A percentile compares a stretch with the other conserved stretches of the same genome.
Conservation (phyloP, 2,329 filamentous ascomycete genomes). For the Tolypocladium tundrense region DNA sequence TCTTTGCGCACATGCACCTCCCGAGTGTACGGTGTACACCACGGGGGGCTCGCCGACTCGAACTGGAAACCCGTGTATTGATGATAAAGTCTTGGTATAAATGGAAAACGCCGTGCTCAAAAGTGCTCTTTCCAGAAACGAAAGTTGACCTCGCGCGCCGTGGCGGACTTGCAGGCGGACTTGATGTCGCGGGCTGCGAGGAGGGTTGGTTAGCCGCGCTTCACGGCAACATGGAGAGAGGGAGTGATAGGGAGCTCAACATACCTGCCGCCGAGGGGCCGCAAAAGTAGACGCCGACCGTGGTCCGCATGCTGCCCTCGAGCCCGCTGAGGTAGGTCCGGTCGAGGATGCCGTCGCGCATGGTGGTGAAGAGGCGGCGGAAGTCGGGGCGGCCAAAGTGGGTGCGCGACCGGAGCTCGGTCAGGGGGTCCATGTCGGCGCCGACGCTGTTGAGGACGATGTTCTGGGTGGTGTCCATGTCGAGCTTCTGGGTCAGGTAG, state of each 20-base stretch:
- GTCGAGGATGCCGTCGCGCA: constrained; percentile 81
- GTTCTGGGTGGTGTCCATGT: constrained; percentile 87
- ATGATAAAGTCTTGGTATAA: neutral
- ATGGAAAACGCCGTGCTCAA: constrained; percentile 21
- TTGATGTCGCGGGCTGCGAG: constrained; percentile 68
- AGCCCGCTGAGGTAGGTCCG: constrained; percentile 77
- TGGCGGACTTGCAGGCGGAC: constrained; percentile 64
- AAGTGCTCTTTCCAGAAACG: constrained; percentile 99
- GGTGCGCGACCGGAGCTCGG: constrained; percentile 78
- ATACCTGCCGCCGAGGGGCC: constrained; percentile 65
- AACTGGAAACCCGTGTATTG: neutral
- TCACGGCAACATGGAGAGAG: neutral
- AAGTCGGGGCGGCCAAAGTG: constrained; percentile 96
- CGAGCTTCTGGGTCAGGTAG: constrained; percentile 88
- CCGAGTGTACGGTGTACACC: neutral
- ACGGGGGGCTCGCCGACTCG: neutral
- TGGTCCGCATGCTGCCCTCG: constrained; percentile 65
- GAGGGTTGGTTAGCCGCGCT: constrained; percentile 19
- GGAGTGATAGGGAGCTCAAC: constrained; percentile 12
- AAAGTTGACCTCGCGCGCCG: constrained; percentile 73
- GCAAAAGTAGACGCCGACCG: constrained; percentile 96
- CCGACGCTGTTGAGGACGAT: constrained; percentile 96
- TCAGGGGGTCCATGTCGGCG: constrained; percentile 77
- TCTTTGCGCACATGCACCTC: too few species aligned
- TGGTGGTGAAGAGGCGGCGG: constrained; percentile 62